Percentiles rank a stretch among this genome's conserved stretches.
phyloP scores from a whole-genome alignment of 768 basidiomycete genomes.

The Panus rudis region DNA sequence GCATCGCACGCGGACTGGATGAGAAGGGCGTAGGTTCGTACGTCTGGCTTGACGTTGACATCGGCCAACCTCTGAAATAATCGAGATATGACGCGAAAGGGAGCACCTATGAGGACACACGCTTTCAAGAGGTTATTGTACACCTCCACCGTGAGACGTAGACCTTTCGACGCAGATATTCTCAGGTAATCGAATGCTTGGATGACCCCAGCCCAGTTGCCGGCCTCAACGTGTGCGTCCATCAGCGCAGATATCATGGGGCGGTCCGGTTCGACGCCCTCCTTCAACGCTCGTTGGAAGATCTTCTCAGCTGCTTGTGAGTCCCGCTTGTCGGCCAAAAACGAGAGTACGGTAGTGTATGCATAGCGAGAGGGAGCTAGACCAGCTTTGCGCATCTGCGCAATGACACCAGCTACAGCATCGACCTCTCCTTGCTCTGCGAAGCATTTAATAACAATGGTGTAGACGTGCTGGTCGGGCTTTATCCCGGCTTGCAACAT shows the following conservation, averaged over 20 bases:
- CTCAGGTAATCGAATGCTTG: conserved; percentile 59
- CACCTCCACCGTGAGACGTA: conserved; percentile 47
- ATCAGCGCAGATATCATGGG: conserved; percentile 66
- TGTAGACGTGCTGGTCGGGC: conserved; percentile 54
- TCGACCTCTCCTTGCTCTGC: conserved; percentile 48
- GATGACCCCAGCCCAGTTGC: conserved; percentile 72
- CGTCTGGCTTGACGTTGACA: conserved; percentile 48
- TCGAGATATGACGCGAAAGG: conserved; percentile 53
- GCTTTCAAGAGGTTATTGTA: conserved; percentile 81
- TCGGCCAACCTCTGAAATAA: conserved; percentile 53
- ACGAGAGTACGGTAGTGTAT: conserved; percentile 63
- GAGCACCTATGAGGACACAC: conserved; percentile 73
- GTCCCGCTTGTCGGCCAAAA: conserved; percentile 58
- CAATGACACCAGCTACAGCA: conserved; percentile 40
- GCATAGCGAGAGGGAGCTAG: conserved; percentile 41
- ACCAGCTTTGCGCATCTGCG: conserved; percentile 52
- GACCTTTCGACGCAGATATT: conserved; percentile 26
- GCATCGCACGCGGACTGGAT: conserved; percentile 79
- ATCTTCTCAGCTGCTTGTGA: conserved; percentile 57
- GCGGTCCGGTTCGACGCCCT: conserved; percentile 57
- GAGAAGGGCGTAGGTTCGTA: conserved; percentile 61
- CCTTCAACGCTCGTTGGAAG: conserved; percentile 55
- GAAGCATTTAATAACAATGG: conserved; percentile 52
- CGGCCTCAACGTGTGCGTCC: conserved; percentile 77
- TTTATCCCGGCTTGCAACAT: conserved; percentile 41